These are phyloP conservation scores for Tylopilus sp. DNA, from an alignment of 1,284 basidiomycete species.

Conservation along the genomic window DNA sequence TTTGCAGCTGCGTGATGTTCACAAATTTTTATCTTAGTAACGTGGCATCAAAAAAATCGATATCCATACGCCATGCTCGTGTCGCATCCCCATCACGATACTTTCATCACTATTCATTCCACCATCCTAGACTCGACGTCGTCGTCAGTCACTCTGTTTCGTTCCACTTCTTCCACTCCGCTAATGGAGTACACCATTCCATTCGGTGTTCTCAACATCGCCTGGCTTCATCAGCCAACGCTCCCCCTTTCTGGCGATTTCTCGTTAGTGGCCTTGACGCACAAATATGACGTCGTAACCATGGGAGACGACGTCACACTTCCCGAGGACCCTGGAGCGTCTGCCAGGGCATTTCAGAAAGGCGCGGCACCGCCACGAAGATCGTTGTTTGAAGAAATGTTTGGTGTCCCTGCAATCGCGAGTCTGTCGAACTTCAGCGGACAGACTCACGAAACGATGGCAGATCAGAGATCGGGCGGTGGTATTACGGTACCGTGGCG, in stretches of 20 bases:
- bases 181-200: slow-evolving; percentile 48
- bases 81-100: slow-evolving; percentile 53
- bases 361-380: slow-evolving; percentile 38
- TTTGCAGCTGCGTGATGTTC: slow-evolving; percentile 4
- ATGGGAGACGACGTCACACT: slow-evolving; percentile 55
- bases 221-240: slow-evolving; percentile 43
- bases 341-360: slow-evolving; percentile 43
- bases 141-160: slow-evolving; percentile 47
- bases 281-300: slow-evolving; percentile 58
- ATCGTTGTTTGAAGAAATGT: slow-evolving; percentile 82
- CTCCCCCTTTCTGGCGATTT: slow-evolving; percentile 37
- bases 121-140: slow-evolving; percentile 28
- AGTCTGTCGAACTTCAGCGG: slow-evolving; percentile 24
- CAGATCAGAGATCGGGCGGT: slow-evolving; percentile 18
- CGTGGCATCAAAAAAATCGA: slow-evolving; percentile 51
- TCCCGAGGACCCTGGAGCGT: slow-evolving; percentile 40
- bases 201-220: slow-evolving; percentile 52
- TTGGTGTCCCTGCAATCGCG: slow-evolving; percentile 64
- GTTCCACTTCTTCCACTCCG: slow-evolving; percentile 43
- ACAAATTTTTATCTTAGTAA: slow-evolving; percentile 40
- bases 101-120: slow-evolving; percentile 55
- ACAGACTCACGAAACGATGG: slow-evolving; percentile 14
- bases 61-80: slow-evolving; percentile 44
- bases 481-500: slow-evolving; percentile 34
- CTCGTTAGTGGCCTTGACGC: slow-evolving; percentile 63